A percentile compares a stretch with the other conserved stretches of the same genome.
Conservation (phyloP, 75 land plant genomes). For the Larix kaempferi region DNA sequence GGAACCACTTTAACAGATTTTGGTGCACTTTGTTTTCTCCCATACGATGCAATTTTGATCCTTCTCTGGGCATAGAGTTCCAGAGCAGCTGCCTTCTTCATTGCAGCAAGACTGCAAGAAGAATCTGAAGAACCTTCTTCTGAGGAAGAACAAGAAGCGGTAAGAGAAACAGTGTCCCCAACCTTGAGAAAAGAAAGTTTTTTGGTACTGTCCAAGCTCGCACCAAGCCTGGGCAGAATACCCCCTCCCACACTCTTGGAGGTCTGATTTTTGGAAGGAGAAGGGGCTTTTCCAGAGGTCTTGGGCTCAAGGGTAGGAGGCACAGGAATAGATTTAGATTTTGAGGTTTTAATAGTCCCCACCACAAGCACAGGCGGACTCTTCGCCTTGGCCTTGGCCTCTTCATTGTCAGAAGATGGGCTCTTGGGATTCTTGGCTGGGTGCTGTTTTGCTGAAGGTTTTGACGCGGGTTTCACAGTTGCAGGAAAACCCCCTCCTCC, state of each 20-base stretch:
- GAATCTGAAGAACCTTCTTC: constrained; percentile 5
- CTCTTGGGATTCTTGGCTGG: constrained; percentile 1
- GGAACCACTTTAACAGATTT: constrained; percentile 10
- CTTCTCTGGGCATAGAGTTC: constrained; percentile 14
- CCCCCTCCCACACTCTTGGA: constrained; percentile 5
- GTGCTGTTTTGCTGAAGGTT: constrained; percentile 2
- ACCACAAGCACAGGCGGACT: not conserved
- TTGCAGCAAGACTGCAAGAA: constrained; percentile 11
- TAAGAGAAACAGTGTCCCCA: constrained; percentile 1
- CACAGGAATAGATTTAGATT: not conserved
- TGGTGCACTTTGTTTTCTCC: constrained; percentile 5
- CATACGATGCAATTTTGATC: constrained; percentile 14
- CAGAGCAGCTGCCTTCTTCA: constrained; percentile 9
- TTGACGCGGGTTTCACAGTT: constrained; percentile 6
- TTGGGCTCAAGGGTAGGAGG: not conserved
- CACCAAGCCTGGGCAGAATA: not conserved
- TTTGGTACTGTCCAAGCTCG: not conserved
- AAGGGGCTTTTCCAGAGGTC: not conserved
- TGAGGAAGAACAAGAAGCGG: constrained; percentile 4
- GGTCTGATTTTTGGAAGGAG: not conserved
- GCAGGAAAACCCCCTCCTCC: constrained; percentile 2
- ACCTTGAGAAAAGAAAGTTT: constrained; percentile 3
- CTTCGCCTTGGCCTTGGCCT: not conserved
- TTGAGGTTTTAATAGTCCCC: not conserved
- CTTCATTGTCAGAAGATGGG: not conserved